These are phyloP conservation scores for Epichloe typhina DNA, from an alignment of 2,329 filamentous ascomycete genomes.

Conservation along the genomic window DNA sequence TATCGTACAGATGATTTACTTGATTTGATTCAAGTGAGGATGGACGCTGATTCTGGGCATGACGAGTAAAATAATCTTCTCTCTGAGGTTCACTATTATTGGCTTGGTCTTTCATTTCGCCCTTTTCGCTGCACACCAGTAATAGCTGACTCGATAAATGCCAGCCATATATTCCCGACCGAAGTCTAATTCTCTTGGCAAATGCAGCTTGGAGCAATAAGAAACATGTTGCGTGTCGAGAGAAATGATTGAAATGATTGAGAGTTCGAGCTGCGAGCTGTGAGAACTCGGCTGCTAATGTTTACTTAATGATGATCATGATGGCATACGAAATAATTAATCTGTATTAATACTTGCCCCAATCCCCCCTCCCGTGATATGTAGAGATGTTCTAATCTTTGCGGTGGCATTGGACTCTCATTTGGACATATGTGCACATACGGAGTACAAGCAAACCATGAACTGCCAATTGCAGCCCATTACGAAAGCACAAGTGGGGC, in stretches of 20 bases:
- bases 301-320: too few relatives aligned
- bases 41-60: conserved; percentile 22
- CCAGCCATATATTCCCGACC: not conserved
- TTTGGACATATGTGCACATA: too few relatives aligned
- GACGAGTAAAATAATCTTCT: conserved; percentile 42
- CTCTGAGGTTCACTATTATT: conserved; percentile 27
- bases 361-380: too few relatives aligned
- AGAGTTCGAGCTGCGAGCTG: too few relatives aligned
- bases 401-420: not conserved
- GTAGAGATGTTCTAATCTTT: not conserved
- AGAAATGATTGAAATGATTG: too few relatives aligned
- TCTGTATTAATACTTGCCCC: too few relatives aligned
- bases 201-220: not conserved
- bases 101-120: not conserved
- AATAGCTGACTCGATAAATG: not conserved
- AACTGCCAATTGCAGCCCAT: conserved; percentile 2
- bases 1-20: conserved; percentile 20
- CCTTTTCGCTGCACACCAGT: not conserved
- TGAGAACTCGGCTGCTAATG: too few relatives aligned
- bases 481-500: conserved; percentile 5
- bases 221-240: not conserved
- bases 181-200: not conserved
- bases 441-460: too few relatives aligned
- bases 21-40: conserved; percentile 16
- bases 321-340: too few relatives aligned